Evolutionary conservation across 208 protist genomes (phyloP), one percentile per base, ranked within the genome.

Genomic region (Trypanosoma platydactyli): DNA sequence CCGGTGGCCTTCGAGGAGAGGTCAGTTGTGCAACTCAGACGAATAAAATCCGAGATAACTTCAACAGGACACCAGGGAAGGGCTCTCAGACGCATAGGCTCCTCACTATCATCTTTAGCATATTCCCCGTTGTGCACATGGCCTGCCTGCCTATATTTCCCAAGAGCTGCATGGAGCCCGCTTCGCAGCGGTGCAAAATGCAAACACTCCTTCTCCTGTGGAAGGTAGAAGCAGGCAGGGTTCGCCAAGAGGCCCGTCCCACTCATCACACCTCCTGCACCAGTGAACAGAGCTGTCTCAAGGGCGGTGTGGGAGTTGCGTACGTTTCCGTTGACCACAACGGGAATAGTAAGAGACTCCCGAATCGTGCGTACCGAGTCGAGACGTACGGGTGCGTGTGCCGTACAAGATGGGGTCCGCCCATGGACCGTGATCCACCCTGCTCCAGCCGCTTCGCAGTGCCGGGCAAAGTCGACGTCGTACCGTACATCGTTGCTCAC

Each of bases 401-500:
- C 54, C 18, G 76, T 59, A 58, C 79, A 80, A 18, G 54, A 49
- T 27, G 81, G 77, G 11, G 89, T 93, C 29, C 94, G 83, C 7
- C 91, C 91, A 73, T 97, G 94, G 25, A 97, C 86, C 29, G 88
- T 92, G 24, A 97, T 27, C 88, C 88, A 96, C 20, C 64, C 66
- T 35, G 74, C 86, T 0, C 94, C 94, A 6, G 89, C 88, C 11
- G 80, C 83, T 50, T 89, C 88, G 38, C 80, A 83, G 73, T 89
- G 81, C 40, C 81, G 88, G 11, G 80, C 94, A 57, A 95, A 92
- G 61, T 94, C 88, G 3, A 96, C 86, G 45, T 84, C 96, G 38
- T 68, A 67, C 29, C 76, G 70, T 20, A 94, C 11, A 57, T 91
- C 84, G 15, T 86, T 68, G 29, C 76, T 48, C 16, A 96, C 77